A percentile compares a stretch with the other conserved stretches of the same genome.
phyloP scores from a whole-genome alignment of 2,329 filamentous ascomycete species.

The Massarina eburnea region DNA sequence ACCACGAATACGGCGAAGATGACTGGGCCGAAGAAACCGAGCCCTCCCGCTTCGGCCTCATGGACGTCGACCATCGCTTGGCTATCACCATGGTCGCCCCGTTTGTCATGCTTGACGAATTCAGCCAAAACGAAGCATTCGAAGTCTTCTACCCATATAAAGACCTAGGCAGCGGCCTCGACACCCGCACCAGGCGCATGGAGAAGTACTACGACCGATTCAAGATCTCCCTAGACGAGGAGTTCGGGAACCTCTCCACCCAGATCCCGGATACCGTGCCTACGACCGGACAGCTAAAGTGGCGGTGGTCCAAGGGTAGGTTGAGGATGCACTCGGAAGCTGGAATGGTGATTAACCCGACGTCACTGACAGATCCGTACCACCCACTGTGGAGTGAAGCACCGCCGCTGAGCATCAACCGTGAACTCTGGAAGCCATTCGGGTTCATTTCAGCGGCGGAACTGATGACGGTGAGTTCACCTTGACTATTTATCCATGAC shows the following conservation, averaged over 20 bases:
- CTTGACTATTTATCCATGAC: neutral
- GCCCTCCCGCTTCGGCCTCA: neutral
- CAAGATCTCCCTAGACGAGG: neutral
- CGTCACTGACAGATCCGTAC: neutral
- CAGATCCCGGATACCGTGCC: neutral
- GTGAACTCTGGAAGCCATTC: neutral
- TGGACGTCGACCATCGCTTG: neutral
- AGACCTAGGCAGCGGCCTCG: neutral
- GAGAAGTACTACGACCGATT: neutral
- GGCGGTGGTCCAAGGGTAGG: neutral
- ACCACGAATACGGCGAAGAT: neutral
- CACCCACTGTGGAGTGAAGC: neutral
- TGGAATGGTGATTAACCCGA: neutral
- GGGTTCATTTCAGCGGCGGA: neutral
- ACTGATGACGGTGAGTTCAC: neutral
- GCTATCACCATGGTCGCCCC: neutral
- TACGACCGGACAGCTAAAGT: neutral
- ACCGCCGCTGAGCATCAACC: neutral
- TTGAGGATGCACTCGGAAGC: neutral
- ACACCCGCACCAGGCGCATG: neutral
- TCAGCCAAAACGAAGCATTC: neutral
- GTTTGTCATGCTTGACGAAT: neutral
- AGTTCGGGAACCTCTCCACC: neutral
- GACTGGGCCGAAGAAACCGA: neutral
- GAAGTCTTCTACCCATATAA: neutral